These are phyloP conservation scores for Holtermanniella nyarrowii DNA, from an alignment of 768 basidiomycete genomes.

Conservation along the genomic window DNA sequence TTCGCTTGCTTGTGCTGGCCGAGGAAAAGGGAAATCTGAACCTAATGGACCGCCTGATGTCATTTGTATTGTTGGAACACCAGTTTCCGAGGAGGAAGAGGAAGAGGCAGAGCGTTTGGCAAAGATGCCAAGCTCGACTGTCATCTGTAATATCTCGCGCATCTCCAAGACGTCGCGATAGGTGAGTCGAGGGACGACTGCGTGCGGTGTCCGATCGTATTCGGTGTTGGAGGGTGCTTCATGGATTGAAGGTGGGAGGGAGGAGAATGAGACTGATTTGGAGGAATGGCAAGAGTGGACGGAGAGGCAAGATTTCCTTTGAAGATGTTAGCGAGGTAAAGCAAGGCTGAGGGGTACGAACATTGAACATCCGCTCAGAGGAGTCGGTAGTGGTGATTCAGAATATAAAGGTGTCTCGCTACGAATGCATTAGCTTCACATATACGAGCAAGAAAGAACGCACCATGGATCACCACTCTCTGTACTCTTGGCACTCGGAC, in stretches of 20 bases:
- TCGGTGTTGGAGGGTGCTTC: background rate
- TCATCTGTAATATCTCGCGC: conserved; percentile 9
- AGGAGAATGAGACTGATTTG: background rate
- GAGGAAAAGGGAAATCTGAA: background rate
- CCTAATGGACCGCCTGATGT: background rate
- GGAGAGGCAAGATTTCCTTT: background rate
- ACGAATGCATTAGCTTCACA: background rate
- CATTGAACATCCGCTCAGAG: background rate
- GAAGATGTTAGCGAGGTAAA: background rate
- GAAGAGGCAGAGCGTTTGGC: background rate
- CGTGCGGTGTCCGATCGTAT: conserved; percentile 15
- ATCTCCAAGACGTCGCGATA: conserved; percentile 15
- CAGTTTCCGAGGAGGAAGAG: background rate
- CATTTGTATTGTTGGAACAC: background rate
- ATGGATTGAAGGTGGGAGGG: background rate
- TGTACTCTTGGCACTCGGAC: background rate
- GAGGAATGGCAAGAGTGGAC: background rate
- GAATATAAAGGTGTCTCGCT: background rate
- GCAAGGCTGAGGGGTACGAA: background rate
- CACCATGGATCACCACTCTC: background rate
- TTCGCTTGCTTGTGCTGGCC: background rate
- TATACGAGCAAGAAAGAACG: too few species aligned
- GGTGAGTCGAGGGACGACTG: conserved; percentile 11
- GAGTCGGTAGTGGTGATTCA: background rate
- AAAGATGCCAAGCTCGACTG: conserved; percentile 12